Conservation (phyloP, 2,329 filamentous ascomycete species). For the Pseudogymnoascus verrucosus region DNA sequence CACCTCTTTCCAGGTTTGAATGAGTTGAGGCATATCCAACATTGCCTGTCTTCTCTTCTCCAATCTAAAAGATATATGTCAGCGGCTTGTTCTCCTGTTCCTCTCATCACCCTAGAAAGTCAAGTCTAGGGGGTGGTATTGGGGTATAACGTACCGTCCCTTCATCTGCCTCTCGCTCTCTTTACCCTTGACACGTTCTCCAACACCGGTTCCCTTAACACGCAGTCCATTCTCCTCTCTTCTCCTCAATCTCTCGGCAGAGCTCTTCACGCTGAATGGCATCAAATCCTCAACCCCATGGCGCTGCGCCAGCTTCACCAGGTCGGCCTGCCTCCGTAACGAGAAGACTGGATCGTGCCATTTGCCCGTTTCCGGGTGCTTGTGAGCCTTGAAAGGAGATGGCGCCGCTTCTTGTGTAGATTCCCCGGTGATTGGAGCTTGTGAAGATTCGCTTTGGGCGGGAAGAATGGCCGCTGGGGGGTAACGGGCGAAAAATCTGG, state of each 20-base stretch:
- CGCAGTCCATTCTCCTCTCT: slow-evolving; percentile 71
- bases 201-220: slow-evolving; percentile 88
- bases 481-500: slow-evolving; percentile 83
- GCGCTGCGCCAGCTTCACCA: slow-evolving; percentile 75
- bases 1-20: slow-evolving; percentile 90
- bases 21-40: slow-evolving; percentile 87
- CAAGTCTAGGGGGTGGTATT: background rate
- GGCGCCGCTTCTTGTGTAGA: slow-evolving; percentile 24
- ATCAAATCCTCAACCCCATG: slow-evolving; percentile 76
- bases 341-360: slow-evolving; percentile 83
- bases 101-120: background rate
- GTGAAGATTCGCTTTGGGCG: slow-evolving; percentile 11
- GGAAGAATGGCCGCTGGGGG: slow-evolving; percentile 61
- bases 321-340: slow-evolving; percentile 77
- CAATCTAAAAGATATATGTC: slow-evolving; percentile 45
- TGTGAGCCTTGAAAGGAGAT: slow-evolving; percentile 77
- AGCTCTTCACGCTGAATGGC: slow-evolving; percentile 68
- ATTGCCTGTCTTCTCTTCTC: slow-evolving; percentile 87
- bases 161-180: slow-evolving; percentile 82
- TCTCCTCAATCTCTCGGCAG: slow-evolving; percentile 60
- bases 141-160: slow-evolving; percentile 48
- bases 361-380: slow-evolving; percentile 68
- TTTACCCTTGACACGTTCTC: slow-evolving; percentile 92
- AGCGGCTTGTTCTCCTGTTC: background rate
- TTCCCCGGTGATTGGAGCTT: background rate